These are phyloP conservation scores for Penicillium verrucosum DNA, from an alignment of 2,329 filamentous ascomycete genomes.

Conservation along the genomic window DNA sequence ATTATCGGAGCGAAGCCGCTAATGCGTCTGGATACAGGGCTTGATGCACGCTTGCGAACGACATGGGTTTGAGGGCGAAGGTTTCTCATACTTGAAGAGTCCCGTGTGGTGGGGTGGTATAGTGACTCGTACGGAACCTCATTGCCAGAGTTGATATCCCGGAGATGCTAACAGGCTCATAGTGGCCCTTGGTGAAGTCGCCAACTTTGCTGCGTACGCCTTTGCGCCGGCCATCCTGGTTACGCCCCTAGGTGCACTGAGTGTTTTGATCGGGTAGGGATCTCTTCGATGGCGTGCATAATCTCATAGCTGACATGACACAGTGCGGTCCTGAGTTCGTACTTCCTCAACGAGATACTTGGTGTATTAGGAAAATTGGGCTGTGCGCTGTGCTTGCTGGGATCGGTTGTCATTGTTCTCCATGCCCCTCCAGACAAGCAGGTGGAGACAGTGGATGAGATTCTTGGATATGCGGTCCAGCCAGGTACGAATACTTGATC, in stretches of 20 bases:
- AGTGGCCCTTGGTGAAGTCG: slow-evolving; percentile 92
- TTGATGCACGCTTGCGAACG: slow-evolving; percentile 85
- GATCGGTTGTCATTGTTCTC: slow-evolving; percentile 93
- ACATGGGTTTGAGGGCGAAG: slow-evolving; percentile 95
- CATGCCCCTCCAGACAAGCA: slow-evolving; percentile 94
- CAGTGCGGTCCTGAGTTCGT: slow-evolving; percentile 85
- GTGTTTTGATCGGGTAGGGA: slow-evolving; percentile 76
- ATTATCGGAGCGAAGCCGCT: slow-evolving; percentile 10
- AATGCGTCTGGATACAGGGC: slow-evolving; percentile 54
- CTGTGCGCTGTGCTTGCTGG: slow-evolving; percentile 92
- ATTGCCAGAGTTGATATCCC: slow-evolving; percentile 1
- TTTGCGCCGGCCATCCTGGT: slow-evolving; percentile 99
- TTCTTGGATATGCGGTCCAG: slow-evolving; percentile 83
- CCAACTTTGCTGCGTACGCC: slow-evolving; percentile 97
- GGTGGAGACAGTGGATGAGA: slow-evolving; percentile 86
- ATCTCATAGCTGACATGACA: slow-evolving; percentile 21
- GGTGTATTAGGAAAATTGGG: slow-evolving; percentile 90
- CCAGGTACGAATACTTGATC: slow-evolving; percentile 61
- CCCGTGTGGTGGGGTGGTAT: slow-evolving; percentile 99
- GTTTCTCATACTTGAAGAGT: slow-evolving; percentile 88
- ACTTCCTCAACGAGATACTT: slow-evolving; percentile 86
- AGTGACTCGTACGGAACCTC: slow-evolving; percentile 66
- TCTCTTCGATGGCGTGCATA: background rate
- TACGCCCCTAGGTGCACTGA: slow-evolving; percentile 87
- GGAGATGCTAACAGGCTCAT: slow-evolving; percentile 23